Percentiles rank a stretch among this genome's conserved stretches.
Evolutionary conservation across 805 yeast species (phyloP).

Genomic region (Myxozyma neglecta): DNA sequence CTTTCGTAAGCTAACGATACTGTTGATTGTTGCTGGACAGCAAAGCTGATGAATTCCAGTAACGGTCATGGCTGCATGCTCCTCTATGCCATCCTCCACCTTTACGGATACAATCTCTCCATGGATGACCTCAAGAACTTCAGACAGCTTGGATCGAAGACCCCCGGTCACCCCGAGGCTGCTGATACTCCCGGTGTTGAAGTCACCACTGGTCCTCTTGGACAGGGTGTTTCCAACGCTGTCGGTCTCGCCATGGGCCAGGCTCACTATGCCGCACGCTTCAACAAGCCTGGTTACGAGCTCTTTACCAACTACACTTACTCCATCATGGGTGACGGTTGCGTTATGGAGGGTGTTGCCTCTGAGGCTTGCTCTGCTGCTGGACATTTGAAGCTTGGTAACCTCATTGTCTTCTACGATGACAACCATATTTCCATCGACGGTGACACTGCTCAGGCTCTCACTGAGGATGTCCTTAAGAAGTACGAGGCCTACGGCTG

Average conservation of each 20-base stretch:
- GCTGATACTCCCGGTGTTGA: conserved; percentile 85
- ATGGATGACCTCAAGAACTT: conserved; percentile 86
- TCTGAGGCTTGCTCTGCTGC: conserved; percentile 93
- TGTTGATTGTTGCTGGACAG: background rate
- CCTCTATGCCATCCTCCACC: conserved; percentile 78
- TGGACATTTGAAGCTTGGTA: conserved; percentile 91
- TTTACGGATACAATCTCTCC: conserved; percentile 77
- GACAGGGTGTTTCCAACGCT: conserved; percentile 96
- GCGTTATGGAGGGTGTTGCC: conserved; percentile 97
- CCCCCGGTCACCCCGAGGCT: conserved; percentile 97
- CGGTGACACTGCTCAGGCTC: conserved; percentile 84
- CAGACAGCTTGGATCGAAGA: conserved; percentile 85
- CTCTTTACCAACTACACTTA: conserved; percentile 76
- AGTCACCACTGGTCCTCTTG: conserved; percentile 95
- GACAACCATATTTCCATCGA: conserved; percentile 96
- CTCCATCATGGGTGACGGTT: conserved; percentile 91
- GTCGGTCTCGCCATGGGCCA: conserved; percentile 97
- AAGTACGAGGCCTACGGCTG: conserved; percentile 93
- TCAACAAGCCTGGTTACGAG: conserved; percentile 80
- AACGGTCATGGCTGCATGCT: conserved; percentile 97
- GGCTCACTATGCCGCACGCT: conserved; percentile 85
- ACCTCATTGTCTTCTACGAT: conserved; percentile 93
- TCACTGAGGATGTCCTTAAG: conserved; percentile 85
- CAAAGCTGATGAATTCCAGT: conserved; percentile 11
- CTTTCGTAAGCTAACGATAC: conserved; percentile 48